phyloP scores from a whole-genome alignment of 2,329 filamentous ascomycete species.

The Cordyceps pruinosa region DNA sequence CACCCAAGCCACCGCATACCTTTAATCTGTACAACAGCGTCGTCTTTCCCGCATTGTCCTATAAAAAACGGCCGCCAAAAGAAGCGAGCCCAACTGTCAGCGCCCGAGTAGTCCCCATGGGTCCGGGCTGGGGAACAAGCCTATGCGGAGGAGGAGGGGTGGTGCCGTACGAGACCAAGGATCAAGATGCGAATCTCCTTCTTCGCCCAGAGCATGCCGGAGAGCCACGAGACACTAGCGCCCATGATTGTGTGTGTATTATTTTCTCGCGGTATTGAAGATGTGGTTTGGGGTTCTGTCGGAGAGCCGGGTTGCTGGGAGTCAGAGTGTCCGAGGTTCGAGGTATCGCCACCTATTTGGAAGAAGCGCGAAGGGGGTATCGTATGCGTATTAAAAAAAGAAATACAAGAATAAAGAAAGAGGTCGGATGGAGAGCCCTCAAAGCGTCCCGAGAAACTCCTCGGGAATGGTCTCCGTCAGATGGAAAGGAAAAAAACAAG shows the following conservation, averaged over 20 bases:
- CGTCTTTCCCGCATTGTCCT: constrained; percentile 99
- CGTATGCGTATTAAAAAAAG: constrained; percentile 9
- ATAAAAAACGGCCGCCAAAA: constrained; percentile 31
- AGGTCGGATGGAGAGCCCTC: no score
- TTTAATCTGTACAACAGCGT: constrained; percentile 94
- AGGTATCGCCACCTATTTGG: constrained; percentile 1
- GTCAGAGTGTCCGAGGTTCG: neutral
- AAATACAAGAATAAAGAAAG: neutral
- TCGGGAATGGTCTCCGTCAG: no score
- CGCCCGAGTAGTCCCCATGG: neutral
- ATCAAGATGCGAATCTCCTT: constrained; percentile 98
- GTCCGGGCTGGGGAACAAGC: neutral
- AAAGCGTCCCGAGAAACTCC: neutral
- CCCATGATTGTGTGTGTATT: constrained; percentile 44
- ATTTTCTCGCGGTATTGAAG: neutral
- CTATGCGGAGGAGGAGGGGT: neutral
- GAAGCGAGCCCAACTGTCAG: constrained; percentile 1
- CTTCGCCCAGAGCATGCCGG: constrained; percentile 74
- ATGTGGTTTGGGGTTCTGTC: neutral
- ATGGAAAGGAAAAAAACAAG: neutral
- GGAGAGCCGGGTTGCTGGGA: neutral
- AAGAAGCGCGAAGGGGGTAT: constrained; percentile 4
- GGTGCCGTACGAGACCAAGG: constrained; percentile 68
- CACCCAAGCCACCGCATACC: no score
- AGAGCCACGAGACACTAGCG: constrained; percentile 61